A percentile compares a stretch with the other conserved stretches of the same genome.
phyloP scores from a whole-genome alignment of 208 protist genomes.

The Trichomonas tenax region DNA sequence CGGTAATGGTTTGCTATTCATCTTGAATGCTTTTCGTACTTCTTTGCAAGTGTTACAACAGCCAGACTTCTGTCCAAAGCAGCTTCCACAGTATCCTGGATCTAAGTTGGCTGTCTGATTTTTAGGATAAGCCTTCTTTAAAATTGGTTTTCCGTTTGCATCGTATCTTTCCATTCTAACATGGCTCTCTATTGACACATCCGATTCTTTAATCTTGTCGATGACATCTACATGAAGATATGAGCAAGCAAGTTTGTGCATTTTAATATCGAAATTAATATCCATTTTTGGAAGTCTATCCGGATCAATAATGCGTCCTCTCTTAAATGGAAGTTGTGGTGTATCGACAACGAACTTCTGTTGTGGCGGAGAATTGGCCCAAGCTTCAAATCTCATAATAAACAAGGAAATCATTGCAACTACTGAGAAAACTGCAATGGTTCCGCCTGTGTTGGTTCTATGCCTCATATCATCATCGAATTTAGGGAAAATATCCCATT shows the following conservation, averaged over 20 bases:
- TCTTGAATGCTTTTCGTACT: background rate
- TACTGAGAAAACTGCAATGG: background rate
- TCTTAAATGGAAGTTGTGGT: background rate
- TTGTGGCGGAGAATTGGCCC: background rate
- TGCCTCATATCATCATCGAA: background rate
- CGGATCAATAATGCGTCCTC: background rate
- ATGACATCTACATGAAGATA: background rate
- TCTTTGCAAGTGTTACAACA: conserved; percentile 12
- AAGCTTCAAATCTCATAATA: background rate
- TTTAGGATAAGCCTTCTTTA: background rate
- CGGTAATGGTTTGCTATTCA: background rate
- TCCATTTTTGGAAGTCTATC: background rate
- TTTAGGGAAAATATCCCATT: conserved; percentile 12
- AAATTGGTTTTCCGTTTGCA: background rate
- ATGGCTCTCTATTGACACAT: background rate
- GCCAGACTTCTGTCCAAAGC: background rate
- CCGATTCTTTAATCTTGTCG: background rate
- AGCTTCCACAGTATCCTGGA: background rate
- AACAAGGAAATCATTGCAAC: background rate
- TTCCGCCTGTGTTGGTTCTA: background rate
- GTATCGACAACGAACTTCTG: background rate
- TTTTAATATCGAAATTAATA: background rate
- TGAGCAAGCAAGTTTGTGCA: background rate
- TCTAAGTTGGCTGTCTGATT: background rate
- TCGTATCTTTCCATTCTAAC: background rate